Percentiles rank a stretch among this genome's conserved stretches.
phyloP scores from a whole-genome alignment of 164 flowering plant genomes.

The Cinnamomum chago region DNA sequence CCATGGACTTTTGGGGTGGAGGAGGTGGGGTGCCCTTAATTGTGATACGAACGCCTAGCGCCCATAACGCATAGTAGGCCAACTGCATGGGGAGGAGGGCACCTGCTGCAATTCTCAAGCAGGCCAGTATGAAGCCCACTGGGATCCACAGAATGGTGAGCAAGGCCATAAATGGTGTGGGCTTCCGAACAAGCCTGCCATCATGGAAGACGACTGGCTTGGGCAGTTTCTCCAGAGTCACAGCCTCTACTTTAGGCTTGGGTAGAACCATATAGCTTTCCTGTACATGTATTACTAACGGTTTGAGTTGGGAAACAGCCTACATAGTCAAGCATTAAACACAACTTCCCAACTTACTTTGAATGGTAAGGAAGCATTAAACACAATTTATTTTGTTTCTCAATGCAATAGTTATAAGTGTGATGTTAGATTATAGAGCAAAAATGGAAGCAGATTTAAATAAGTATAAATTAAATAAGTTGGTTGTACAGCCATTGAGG shows the following conservation, averaged over 20 bases:
- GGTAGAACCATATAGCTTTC: constrained; percentile 35
- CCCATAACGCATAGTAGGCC: constrained; percentile 43
- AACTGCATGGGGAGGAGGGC: constrained; percentile 51
- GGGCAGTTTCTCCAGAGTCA: constrained; percentile 29
- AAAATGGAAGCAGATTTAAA: no score
- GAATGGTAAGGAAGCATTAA: no score
- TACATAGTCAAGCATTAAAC: no score
- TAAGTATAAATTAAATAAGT: no score
- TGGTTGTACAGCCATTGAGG: no score
- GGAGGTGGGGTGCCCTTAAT: constrained; percentile 60
- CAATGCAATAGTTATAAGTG: no score
- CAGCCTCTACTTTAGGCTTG: constrained; percentile 28
- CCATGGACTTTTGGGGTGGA: constrained; percentile 28
- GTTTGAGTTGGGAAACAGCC: no score
- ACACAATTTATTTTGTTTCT: no score
- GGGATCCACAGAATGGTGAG: constrained; percentile 78
- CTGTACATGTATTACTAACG: constrained; percentile 13
- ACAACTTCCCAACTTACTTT: no score
- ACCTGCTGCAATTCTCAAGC: constrained; percentile 47
- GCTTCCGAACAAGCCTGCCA: constrained; percentile 71
- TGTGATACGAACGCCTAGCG: constrained; percentile 52
- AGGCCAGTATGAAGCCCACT: constrained; percentile 48
- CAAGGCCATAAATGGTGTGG: constrained; percentile 61
- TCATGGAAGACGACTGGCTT: constrained; percentile 78
- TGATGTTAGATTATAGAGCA: no score